Conservation (phyloP, 2,329 filamentous ascomycete genomes). For the Fusarium sp. region DNA sequence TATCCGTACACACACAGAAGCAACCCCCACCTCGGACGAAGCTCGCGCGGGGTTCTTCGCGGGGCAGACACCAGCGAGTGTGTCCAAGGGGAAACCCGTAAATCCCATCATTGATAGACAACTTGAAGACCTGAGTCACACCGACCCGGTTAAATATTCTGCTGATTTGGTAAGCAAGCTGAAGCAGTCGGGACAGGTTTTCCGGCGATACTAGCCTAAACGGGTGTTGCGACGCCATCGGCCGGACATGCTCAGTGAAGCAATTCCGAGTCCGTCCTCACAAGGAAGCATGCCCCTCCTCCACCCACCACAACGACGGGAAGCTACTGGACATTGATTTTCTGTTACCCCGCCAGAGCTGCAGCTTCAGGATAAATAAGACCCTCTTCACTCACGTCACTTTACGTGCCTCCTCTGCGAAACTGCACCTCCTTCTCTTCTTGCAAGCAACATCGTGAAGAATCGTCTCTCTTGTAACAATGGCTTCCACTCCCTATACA, state of each 20-base stretch:
- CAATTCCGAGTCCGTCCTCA: constrained; percentile 19
- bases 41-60: constrained; percentile 5
- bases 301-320: constrained; percentile 5
- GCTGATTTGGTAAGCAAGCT: neutral
- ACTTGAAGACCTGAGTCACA: neutral
- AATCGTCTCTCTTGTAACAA: constrained; percentile 38
- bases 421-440: neutral
- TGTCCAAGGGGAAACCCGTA: neutral
- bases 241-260: constrained; percentile 26
- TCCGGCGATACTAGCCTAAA: constrained; percentile 3
- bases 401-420: neutral
- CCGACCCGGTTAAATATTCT: neutral
- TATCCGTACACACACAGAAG: neutral
- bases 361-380: constrained; percentile 14
- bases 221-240: neutral
- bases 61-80: neutral
- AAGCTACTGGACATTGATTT: neutral
- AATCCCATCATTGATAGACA: neutral
- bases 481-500: constrained; percentile 59
- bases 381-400: constrained; percentile 23
- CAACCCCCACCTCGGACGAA: neutral
- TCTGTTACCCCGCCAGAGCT: constrained; percentile 28
- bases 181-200: neutral
- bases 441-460: neutral
- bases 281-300: neutral